Conservation (phyloP, 169 alveolate species). For the Plasmodium malariae region DNA sequence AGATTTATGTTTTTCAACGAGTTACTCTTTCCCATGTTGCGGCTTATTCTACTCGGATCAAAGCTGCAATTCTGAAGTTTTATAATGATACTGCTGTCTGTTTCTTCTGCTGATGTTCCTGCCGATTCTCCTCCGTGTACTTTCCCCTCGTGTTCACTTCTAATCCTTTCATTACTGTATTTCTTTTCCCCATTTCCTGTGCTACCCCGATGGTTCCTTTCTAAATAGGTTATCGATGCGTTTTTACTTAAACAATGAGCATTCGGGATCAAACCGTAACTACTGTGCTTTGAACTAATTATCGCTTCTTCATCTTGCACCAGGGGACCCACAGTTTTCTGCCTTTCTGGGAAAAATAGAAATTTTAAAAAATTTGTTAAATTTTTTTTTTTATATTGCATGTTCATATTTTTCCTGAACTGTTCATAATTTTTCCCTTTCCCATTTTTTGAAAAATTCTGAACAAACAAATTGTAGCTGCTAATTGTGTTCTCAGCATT, state of each 20-base stretch:
- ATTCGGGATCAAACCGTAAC: too few relatives aligned
- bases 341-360: background rate
- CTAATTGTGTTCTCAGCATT: too few relatives aligned
- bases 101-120: background rate
- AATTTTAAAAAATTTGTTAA: background rate
- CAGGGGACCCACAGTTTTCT: background rate
- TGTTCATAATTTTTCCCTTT: constrained; percentile 1
- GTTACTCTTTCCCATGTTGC: background rate
- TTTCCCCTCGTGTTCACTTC: too few relatives aligned
- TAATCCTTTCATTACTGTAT: too few relatives aligned
- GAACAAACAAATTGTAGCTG: too few relatives aligned
- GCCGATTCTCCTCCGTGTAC: background rate
- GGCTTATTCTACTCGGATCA: background rate
- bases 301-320: too few relatives aligned
- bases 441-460: background rate
- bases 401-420: background rate
- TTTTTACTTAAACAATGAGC: too few relatives aligned
- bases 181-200: too few relatives aligned
- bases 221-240: too few relatives aligned
- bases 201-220: too few relatives aligned
- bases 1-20: constrained; percentile 36
- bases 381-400: background rate
- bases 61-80: background rate
- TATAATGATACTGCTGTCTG: background rate
- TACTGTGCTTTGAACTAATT: too few relatives aligned